phyloP scores from a whole-genome alignment of 495 filamentous ascomycete species.

The Xylaria nigripes region DNA sequence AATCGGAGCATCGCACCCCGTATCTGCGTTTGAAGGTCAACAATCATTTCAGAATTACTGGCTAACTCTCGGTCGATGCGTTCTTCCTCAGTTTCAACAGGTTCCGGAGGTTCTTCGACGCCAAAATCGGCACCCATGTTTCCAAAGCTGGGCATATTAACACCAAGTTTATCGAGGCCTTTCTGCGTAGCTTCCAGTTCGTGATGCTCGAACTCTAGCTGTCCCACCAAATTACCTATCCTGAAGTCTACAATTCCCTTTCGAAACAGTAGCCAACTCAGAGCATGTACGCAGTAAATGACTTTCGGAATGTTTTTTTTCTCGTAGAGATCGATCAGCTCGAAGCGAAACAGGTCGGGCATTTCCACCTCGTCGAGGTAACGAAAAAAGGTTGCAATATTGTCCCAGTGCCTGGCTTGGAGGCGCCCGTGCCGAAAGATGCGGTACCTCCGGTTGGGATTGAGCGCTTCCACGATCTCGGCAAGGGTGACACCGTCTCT shows the following conservation, averaged over 20 bases:
- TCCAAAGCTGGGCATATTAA: conserved; percentile 94
- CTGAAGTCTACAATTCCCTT: conserved; percentile 91
- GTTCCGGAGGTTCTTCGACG: conserved; percentile 59
- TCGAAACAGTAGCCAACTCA: conserved; percentile 91
- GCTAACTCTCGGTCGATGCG: conserved; percentile 74
- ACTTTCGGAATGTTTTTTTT: conserved; percentile 99
- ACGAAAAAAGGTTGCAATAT: conserved; percentile 88
- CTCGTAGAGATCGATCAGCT: conserved; percentile 96
- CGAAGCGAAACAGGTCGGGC: conserved; percentile 96
- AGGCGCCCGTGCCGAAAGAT: conserved; percentile 80
- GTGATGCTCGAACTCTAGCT: conserved; percentile 94
- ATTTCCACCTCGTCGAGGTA: conserved; percentile 90
- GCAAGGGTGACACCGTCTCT: conserved; percentile 91
- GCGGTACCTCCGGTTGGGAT: conserved; percentile 61
- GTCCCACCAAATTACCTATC: conserved; percentile 96
- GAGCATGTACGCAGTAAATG: conserved; percentile 95
- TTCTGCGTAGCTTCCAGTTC: conserved; percentile 96
- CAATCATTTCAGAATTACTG: conserved; percentile 60
- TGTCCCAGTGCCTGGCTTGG: conserved; percentile 95
- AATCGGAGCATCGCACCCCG: conserved; percentile 72
- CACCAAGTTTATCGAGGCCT: conserved; percentile 86
- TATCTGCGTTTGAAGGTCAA: conserved; percentile 82
- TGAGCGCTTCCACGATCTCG: conserved; percentile 87
- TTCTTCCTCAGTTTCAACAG: conserved; percentile 80
- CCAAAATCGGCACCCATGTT: conserved; percentile 95